These are phyloP conservation scores for Globisporangium cylindrosporum DNA, from an alignment of 352 stramenopile genomes.

Conservation along the genomic window DNA sequence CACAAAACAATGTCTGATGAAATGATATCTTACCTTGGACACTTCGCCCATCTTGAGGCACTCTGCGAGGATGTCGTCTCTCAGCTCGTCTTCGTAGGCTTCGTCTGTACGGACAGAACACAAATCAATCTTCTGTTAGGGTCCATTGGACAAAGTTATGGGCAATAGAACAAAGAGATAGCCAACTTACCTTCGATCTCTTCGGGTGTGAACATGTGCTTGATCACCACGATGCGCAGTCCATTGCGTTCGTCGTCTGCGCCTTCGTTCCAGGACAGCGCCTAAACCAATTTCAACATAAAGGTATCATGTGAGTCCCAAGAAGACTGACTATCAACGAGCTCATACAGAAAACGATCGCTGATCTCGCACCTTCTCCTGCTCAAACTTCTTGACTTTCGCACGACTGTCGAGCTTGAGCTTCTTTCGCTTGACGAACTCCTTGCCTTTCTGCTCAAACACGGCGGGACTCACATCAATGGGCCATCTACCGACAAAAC, in stretches of 20 bases:
- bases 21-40: slow-evolving; percentile 43
- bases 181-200: slow-evolving; percentile 69
- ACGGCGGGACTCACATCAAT: slow-evolving; percentile 74
- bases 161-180: neutral
- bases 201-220: slow-evolving; percentile 92
- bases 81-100: slow-evolving; percentile 65
- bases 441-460: slow-evolving; percentile 89
- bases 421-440: slow-evolving; percentile 79
- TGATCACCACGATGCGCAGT: slow-evolving; percentile 95
- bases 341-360: neutral
- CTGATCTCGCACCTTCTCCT: slow-evolving; percentile 61
- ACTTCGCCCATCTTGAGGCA: slow-evolving; percentile 88
- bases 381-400: slow-evolving; percentile 87
- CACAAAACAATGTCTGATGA: neutral
- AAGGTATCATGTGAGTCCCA: neutral
- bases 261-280: slow-evolving; percentile 94
- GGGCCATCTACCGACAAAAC: slow-evolving; percentile 39
- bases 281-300: slow-evolving; percentile 43
- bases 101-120: slow-evolving; percentile 36
- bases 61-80: slow-evolving; percentile 76
- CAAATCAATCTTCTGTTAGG: neutral
- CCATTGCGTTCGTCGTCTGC: slow-evolving; percentile 90
- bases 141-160: neutral
- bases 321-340: neutral
- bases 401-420: slow-evolving; percentile 75